These are phyloP conservation scores for Lachnellula subtilissima DNA, from an alignment of 2,329 filamentous ascomycete genomes.

Conservation along the genomic window DNA sequence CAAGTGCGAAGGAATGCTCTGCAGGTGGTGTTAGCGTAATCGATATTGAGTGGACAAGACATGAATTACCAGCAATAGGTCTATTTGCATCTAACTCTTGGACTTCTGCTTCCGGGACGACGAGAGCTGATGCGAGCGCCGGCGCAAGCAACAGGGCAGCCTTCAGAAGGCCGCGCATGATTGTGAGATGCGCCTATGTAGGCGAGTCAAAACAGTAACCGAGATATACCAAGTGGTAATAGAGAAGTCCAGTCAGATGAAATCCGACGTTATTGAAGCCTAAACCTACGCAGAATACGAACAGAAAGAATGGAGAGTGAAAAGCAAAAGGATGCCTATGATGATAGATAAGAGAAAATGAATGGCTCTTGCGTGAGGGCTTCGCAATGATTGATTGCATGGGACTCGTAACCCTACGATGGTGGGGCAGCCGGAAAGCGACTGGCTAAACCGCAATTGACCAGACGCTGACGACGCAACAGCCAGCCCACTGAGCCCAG, in stretches of 20 bases:
- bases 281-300: not conserved
- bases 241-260: not conserved
- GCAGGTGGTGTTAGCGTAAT: conserved; percentile 2
- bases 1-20: conserved; percentile 15
- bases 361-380: not conserved
- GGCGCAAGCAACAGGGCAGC: conserved; percentile 28
- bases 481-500: not conserved
- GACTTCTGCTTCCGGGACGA: conserved; percentile 15
- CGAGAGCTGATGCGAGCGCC: conserved; percentile 18
- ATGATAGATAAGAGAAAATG: not conserved
- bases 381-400: not conserved
- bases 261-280: conserved; percentile 3
- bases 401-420: not conserved
- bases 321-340: not conserved
- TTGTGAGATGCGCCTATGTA: not conserved
- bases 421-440: not conserved
- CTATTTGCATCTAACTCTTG: conserved; percentile 4
- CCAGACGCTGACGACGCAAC: not conserved
- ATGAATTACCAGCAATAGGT: not conserved
- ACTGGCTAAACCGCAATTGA: not conserved
- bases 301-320: not conserved
- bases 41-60: not conserved
- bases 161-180: conserved; percentile 31
- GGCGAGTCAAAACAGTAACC: not conserved
- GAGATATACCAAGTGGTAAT: not conserved